Conservation (phyloP, 768 basidiomycete species). For the Termitomyces sp. region DNA sequence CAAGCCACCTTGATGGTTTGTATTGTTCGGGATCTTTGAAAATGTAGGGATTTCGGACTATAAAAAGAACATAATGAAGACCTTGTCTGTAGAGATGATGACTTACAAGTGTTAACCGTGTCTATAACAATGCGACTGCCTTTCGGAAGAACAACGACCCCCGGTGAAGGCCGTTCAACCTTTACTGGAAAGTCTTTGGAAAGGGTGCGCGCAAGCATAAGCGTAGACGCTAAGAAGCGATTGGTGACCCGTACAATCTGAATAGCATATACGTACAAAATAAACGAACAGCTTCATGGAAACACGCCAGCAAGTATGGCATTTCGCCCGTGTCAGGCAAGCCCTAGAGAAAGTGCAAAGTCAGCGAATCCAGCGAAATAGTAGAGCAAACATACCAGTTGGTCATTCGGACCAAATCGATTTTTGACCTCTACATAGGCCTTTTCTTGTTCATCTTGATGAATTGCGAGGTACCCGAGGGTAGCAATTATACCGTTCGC, state of each 20-base stretch:
- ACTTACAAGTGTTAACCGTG: conserved; percentile 23
- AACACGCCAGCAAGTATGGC: conserved; percentile 23
- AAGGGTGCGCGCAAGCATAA: conserved; percentile 22
- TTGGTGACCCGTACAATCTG: not conserved
- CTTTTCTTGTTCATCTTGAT: conserved; percentile 46
- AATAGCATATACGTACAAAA: conserved; percentile 19
- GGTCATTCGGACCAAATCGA: conserved; percentile 25
- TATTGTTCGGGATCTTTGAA: conserved; percentile 26
- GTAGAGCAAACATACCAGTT: conserved; percentile 22
- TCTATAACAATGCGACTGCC: conserved; percentile 19
- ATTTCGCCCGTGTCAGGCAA: conserved; percentile 18
- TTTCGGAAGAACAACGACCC: conserved; percentile 6
- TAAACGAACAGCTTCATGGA: conserved; percentile 26
- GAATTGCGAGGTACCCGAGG: conserved; percentile 39
- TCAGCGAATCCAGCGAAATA: not conserved
- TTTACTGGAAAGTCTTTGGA: conserved; percentile 19
- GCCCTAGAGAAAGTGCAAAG: conserved; percentile 6
- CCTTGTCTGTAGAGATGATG: not conserved
- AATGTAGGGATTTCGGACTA: conserved; percentile 26
- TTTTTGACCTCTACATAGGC: conserved; percentile 40
- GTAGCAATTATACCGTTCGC: conserved; percentile 46
- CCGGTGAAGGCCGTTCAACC: not conserved
- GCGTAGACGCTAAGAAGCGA: conserved; percentile 13
- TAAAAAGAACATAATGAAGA: conserved; percentile 1
- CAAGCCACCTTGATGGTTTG: conserved; percentile 31